Percentiles rank a stretch among this genome's conserved stretches.
These are phyloP conservation scores for Alectoria sarmentosa DNA, from an alignment of 495 filamentous ascomycete genomes.

Conservation along the genomic window DNA sequence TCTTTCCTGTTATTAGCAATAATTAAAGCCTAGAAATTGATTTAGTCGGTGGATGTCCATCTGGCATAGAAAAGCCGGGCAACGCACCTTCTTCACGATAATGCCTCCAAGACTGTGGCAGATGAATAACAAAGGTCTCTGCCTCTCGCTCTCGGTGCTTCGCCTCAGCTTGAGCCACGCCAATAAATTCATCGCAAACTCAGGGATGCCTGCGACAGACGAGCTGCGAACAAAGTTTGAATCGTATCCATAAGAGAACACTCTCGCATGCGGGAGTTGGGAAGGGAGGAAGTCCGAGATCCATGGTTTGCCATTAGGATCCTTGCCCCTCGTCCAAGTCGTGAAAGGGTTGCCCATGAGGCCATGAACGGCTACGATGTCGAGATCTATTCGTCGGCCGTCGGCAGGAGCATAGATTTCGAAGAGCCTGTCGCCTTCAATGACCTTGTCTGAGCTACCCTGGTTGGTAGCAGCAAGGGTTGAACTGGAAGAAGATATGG, in stretches of 20 bases:
- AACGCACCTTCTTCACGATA: slow-evolving; percentile 43
- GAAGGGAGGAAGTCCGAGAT: slow-evolving; percentile 31
- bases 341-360: slow-evolving; percentile 8
- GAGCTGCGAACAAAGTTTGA: slow-evolving; percentile 13
- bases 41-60: not conserved
- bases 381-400: not conserved
- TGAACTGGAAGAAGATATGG: slow-evolving; percentile 7
- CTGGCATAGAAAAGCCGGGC: not conserved
- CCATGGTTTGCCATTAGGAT: slow-evolving; percentile 31
- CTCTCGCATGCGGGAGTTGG: slow-evolving; percentile 21
- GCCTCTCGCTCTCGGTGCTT: slow-evolving; percentile 1
- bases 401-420: not conserved
- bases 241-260: slow-evolving; percentile 31
- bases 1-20: slow-evolving; percentile 10
- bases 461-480: not conserved
- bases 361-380: slow-evolving; percentile 13
- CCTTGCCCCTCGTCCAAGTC: slow-evolving; percentile 8
- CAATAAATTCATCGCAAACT: slow-evolving; percentile 11
- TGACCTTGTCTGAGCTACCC: slow-evolving; percentile 1
- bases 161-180: slow-evolving; percentile 11
- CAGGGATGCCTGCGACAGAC: slow-evolving; percentile 12
- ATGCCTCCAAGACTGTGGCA: slow-evolving; percentile 58
- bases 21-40: slow-evolving; percentile 11
- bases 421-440: slow-evolving; percentile 12
- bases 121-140: slow-evolving; percentile 50